phyloP scores from a whole-genome alignment of 192 early-diverging fungal genomes.

The Thamnidium elegans region DNA sequence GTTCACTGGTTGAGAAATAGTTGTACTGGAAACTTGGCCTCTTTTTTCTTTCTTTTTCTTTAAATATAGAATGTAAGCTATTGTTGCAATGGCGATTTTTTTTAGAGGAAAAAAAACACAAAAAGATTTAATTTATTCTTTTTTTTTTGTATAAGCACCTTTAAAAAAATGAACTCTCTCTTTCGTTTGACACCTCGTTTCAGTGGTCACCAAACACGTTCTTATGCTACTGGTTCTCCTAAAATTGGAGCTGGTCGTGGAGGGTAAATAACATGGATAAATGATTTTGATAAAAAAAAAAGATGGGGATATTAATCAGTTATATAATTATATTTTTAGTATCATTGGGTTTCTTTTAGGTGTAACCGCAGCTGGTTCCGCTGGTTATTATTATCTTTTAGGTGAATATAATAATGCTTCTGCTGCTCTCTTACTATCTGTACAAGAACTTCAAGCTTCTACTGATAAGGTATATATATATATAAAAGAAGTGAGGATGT shows the following conservation, averaged over 20 bases:
- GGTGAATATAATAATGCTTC: constrained; percentile 84
- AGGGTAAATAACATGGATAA: not conserved
- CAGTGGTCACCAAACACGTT: not conserved
- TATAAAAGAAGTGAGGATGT: not conserved
- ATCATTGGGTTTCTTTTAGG: constrained; percentile 79
- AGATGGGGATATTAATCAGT: not conserved
- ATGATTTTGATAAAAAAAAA: not conserved
- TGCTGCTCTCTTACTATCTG: constrained; percentile 62
- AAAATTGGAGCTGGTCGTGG: not conserved
- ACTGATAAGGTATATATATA: constrained; percentile 62
- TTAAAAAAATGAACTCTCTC: not conserved
- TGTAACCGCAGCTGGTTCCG: constrained; percentile 65
- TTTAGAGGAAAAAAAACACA: too few relatives aligned
- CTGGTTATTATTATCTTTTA: constrained; percentile 81
- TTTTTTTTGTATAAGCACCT: not conserved
- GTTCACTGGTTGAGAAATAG: too few relatives aligned
- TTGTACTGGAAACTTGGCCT: too few relatives aligned
- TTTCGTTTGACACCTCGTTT: not conserved
- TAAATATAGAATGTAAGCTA: too few relatives aligned
- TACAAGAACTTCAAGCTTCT: constrained; percentile 75
- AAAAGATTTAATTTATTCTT: not conserved
- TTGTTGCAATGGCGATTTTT: too few relatives aligned
- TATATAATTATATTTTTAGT: not conserved
- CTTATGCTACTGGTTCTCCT: not conserved
- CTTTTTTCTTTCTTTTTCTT: too few relatives aligned